phyloP scores from a whole-genome alignment of 352 stramenopile genomes.

The Phytophthora litchii region DNA sequence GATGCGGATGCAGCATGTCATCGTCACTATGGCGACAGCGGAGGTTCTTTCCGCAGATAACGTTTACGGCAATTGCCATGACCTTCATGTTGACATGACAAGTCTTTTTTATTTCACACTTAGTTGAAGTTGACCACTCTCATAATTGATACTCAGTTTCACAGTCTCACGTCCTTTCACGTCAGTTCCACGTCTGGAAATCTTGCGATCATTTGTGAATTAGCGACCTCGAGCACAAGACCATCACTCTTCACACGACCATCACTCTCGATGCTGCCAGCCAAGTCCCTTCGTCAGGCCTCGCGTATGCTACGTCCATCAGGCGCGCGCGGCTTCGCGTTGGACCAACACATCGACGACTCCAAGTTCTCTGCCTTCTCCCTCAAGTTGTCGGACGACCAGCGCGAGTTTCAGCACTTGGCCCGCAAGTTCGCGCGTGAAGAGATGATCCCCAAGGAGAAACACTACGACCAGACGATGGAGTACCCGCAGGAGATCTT shows the following conservation, averaged over 20 bases:
- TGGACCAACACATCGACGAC: slow-evolving; percentile 57
- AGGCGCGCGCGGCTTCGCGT: slow-evolving; percentile 46
- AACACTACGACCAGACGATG: slow-evolving; percentile 83
- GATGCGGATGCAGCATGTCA: slow-evolving; percentile 57
- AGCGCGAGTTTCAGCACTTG: slow-evolving; percentile 86
- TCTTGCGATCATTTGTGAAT: slow-evolving; percentile 25
- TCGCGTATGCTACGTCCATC: slow-evolving; percentile 15
- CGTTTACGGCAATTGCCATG: background rate
- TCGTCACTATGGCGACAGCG: background rate
- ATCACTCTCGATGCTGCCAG: slow-evolving; percentile 15
- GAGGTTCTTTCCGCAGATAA: slow-evolving; percentile 3
- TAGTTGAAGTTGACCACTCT: slow-evolving; percentile 9
- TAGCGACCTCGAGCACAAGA: background rate
- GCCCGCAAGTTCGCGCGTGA: slow-evolving; percentile 90
- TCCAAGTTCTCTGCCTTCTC: slow-evolving; percentile 57
- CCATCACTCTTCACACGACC: slow-evolving; percentile 1
- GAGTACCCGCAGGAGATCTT: slow-evolving; percentile 91
- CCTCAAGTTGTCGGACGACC: slow-evolving; percentile 87
- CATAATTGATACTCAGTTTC: slow-evolving; percentile 4
- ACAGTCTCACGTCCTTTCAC: slow-evolving; percentile 6
- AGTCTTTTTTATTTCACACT: background rate
- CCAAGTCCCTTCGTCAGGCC: slow-evolving; percentile 20
- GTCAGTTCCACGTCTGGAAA: slow-evolving; percentile 5
- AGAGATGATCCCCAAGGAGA: slow-evolving; percentile 91
- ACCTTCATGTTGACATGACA: slow-evolving; percentile 15